phyloP scores from a whole-genome alignment of 495 filamentous ascomycete species.

The Tuber indicum region DNA sequence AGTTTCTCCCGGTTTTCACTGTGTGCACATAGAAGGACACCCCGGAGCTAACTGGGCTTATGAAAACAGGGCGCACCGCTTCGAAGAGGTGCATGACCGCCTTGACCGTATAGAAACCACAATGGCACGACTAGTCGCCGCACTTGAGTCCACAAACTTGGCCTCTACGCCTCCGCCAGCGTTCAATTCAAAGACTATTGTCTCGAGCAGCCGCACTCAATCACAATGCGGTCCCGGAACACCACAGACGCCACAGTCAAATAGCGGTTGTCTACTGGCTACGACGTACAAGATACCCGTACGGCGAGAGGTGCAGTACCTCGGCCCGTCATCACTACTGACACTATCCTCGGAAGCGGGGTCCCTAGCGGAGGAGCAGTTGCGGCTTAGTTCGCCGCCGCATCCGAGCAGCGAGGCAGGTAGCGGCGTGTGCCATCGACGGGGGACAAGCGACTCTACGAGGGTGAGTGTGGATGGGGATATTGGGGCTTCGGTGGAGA shows the following conservation, averaged over 20 bases:
- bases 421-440: not conserved
- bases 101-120: conserved; percentile 39
- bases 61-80: conserved; percentile 33
- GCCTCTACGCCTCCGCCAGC: not conserved
- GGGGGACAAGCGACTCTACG: not conserved
- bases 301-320: conserved; percentile 33
- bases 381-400: conserved; percentile 22
- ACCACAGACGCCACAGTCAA: not conserved
- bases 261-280: not conserved
- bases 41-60: not conserved
- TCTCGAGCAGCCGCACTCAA: not conserved
- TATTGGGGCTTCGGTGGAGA: not conserved
- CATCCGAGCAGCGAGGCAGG: conserved; percentile 5
- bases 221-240: not conserved
- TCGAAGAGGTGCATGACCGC: conserved; percentile 40
- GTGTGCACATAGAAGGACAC: not conserved
- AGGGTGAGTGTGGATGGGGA: not conserved
- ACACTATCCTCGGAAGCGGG: conserved; percentile 35
- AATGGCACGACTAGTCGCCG: conserved; percentile 29
- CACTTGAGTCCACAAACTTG: conserved; percentile 22
- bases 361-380: conserved; percentile 28
- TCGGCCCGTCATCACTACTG: conserved; percentile 33
- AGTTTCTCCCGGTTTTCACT: not conserved
- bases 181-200: not conserved
- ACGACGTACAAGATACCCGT: conserved; percentile 1